Base-by-base conservation (phyloP, 768 basidiomycete species). In the Mycena capillaripes region DNA sequence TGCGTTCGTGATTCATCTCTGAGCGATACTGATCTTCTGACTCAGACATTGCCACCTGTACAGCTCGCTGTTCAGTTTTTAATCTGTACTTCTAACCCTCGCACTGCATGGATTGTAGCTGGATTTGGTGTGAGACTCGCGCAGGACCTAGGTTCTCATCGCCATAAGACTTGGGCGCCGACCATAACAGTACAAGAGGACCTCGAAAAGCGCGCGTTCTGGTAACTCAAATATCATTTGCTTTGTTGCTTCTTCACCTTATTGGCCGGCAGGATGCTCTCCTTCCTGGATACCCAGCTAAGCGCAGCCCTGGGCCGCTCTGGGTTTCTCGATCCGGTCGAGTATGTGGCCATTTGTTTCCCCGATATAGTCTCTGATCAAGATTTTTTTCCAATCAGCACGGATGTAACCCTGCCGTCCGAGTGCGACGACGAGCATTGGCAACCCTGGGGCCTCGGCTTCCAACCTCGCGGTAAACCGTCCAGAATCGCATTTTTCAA, bases 351-450 rank as follows among this genome's bases (percentile, higher is more conserved):
- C 16, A 16, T 32, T 2, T 4, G 10, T 38, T 16, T 10, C 19
- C 10, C 12, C 10, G 11, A 16, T 38, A 38, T 10, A 8, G 38
- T 38, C 7, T 11, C 9, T 11, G 16, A 10, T 38, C 38, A 38
- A 10, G 7, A 38, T 3, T 16, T 4, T 38, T 38, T 38, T 16
- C 38, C 11, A 38, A 38, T 17, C 21, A 23, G 58, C 12, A 38
- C 25, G 25, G 46, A 59, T 27, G n/a, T 68, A 16, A 9, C 17
- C 19, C 8, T 59, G 23, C 34, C 66, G 0, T 21, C 34, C 1
- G 44, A 38, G 48, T 59, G 56, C 29, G 44, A 50, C 42, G 66
- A 59, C 27, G 34, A 58, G 21, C 25, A 57, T 36, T 68, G 56
- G 66, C 30, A 53, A 6, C 12, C 25, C 12, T n/a, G 36, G 55